A percentile compares a stretch with the other conserved stretches of the same genome.
Conservation (phyloP, 2,329 filamentous ascomycete species). For the Malbranchea zuffiana region DNA sequence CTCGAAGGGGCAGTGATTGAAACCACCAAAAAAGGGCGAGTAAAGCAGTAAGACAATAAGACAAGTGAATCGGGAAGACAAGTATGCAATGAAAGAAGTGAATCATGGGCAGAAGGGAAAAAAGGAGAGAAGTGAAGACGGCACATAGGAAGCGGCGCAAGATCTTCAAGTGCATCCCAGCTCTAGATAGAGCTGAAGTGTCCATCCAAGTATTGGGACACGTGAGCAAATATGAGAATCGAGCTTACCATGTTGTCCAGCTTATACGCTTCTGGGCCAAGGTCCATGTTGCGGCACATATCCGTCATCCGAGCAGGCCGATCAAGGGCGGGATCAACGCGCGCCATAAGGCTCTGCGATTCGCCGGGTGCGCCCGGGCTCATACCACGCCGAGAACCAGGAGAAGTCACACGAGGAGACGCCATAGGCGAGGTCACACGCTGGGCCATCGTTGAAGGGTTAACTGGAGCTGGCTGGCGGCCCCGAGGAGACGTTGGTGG, state of each 20-base stretch:
- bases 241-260: conserved; percentile 1
- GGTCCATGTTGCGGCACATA: conserved; percentile 13
- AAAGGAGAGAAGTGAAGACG: no score
- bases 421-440: conserved; percentile 5
- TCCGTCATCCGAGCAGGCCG: conserved; percentile 3
- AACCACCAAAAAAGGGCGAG: no score
- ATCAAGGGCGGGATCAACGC: conserved; percentile 9
- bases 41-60: no score
- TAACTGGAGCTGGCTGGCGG: neutral
- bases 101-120: no score
- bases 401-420: conserved; percentile 6
- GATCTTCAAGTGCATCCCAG: no score
- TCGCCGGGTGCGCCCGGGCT: neutral
- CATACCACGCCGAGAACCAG: neutral
- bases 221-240: no score
- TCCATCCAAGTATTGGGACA: no score
- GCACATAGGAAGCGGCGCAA: no score
- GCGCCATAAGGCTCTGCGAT: neutral
- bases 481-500: neutral
- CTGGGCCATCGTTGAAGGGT: conserved; percentile 3
- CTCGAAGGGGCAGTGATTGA: no score
- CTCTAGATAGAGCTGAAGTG: no score
- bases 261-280: neutral
- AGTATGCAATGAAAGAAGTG: no score
- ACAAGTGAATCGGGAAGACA: no score